Evolutionary conservation across 2,329 filamentous ascomycete species (phyloP).

Genomic region (Hypoxylon sp.): DNA sequence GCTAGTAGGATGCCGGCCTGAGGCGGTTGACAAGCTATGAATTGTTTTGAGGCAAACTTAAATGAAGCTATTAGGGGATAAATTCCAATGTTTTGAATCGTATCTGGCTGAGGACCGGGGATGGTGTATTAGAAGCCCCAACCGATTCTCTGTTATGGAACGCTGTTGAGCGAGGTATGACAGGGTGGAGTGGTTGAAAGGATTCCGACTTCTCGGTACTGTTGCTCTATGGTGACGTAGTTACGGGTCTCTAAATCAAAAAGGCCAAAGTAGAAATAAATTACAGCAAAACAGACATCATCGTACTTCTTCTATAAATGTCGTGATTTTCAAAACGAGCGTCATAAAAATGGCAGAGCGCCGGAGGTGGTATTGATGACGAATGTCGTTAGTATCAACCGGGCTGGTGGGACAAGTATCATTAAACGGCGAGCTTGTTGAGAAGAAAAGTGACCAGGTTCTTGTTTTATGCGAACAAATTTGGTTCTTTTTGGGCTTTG

Average conservation of each 20-base stretch:
- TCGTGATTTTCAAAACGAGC: constrained; percentile 29
- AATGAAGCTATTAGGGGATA: constrained; percentile 4
- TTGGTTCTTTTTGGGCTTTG: constrained; percentile 13
- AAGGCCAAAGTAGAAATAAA: constrained; percentile 20
- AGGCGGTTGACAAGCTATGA: constrained; percentile 9
- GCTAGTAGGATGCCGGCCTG: constrained; percentile 13
- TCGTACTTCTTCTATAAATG: constrained; percentile 19
- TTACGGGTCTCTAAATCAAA: constrained; percentile 35
- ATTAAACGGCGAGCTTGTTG: constrained; percentile 31
- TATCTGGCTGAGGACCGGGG: neutral
- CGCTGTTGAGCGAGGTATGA: constrained; percentile 16
- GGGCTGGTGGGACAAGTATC: constrained; percentile 37
- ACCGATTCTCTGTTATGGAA: constrained; percentile 14
- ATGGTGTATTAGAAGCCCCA: neutral
- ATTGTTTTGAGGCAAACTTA: neutral
- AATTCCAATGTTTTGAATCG: constrained; percentile 10
- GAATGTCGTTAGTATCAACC: constrained; percentile 35
- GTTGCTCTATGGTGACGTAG: constrained; percentile 41
- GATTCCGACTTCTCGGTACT: constrained; percentile 34
- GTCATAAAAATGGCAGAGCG: constrained; percentile 16
- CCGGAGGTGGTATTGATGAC: constrained; percentile 40
- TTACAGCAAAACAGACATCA: constrained; percentile 17
- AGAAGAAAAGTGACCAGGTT: constrained; percentile 27
- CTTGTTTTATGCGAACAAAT: constrained; percentile 33
- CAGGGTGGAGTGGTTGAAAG: constrained; percentile 23